Percentiles rank a stretch among this genome's conserved stretches.
Evolutionary conservation across 352 stramenopile species (phyloP).

Genomic region (Pythium periplocum): DNA sequence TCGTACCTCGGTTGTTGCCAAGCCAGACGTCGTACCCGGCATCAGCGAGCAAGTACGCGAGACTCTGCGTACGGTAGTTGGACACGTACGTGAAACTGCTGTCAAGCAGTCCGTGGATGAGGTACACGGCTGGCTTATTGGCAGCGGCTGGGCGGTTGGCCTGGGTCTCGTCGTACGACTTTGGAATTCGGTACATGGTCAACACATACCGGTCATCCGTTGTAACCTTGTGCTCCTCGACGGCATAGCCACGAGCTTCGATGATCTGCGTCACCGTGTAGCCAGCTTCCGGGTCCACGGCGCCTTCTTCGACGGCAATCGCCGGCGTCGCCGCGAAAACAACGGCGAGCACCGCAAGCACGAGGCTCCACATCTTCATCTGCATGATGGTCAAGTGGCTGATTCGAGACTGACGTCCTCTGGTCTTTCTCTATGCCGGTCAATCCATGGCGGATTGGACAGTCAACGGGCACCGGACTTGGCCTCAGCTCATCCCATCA

Average conservation of each 20-base stretch:
- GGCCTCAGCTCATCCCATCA: too few species aligned
- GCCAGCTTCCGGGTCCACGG: constrained; percentile 39
- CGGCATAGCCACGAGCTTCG: constrained; percentile 35
- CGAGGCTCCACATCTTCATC: not conserved
- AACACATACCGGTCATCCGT: constrained; percentile 55
- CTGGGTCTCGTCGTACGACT: constrained; percentile 45
- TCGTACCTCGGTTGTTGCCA: constrained; percentile 56
- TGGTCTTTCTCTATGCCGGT: too few species aligned
- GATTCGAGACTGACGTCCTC: too few species aligned
- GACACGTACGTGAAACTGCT: constrained; percentile 56
- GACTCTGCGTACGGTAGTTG: constrained; percentile 57
- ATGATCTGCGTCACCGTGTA: constrained; percentile 47
- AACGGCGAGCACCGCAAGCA: not conserved
- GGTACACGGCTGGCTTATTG: constrained; percentile 46
- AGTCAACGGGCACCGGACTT: too few species aligned
- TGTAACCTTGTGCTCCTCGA: constrained; percentile 54
- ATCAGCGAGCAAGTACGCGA: constrained; percentile 52
- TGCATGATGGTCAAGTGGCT: too few species aligned
- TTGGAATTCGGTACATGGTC: constrained; percentile 59
- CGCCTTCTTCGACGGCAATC: not conserved
- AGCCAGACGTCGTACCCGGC: constrained; percentile 62
- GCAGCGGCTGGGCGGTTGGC: constrained; percentile 8
- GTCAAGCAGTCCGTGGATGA: constrained; percentile 52
- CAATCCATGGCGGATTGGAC: too few species aligned
- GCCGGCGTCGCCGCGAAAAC: constrained; percentile 4